A percentile compares a stretch with the other conserved stretches of the same genome.
Conservation (phyloP, 805 yeast species). For the Candida dendrica region DNA sequence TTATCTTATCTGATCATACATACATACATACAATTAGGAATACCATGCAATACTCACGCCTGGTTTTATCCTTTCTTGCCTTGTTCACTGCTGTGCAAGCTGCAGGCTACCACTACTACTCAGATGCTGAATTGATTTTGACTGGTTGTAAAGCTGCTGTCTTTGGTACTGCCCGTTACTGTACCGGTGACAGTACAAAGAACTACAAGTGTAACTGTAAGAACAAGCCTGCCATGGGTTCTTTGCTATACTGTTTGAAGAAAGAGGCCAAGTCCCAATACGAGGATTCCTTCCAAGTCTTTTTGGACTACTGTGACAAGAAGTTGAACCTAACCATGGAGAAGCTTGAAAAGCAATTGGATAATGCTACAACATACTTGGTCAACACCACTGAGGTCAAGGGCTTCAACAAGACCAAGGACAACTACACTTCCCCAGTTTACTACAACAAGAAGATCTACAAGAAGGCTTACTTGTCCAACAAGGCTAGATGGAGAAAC, state of each 20-base stretch:
- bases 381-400: conserved; percentile 23
- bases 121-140: conserved; percentile 13
- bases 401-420: conserved; percentile 28
- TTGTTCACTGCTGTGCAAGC: background rate
- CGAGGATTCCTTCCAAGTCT: conserved; percentile 10
- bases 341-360: conserved; percentile 28
- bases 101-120: conserved; percentile 9
- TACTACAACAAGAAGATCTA: conserved; percentile 21
- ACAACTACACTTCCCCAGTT: conserved; percentile 27
- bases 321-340: conserved; percentile 24
- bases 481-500: conserved; percentile 26
- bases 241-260: conserved; percentile 23
- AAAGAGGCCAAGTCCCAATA: conserved; percentile 8
- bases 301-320: conserved; percentile 20
- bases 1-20: too few relatives aligned
- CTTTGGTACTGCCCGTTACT: conserved; percentile 15
- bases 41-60: too few relatives aligned
- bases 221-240: conserved; percentile 23
- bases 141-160: conserved; percentile 21
- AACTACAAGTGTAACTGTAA: conserved; percentile 20
- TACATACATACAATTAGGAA: too few relatives aligned
- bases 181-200: conserved; percentile 14
- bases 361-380: conserved; percentile 38
- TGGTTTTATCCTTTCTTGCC: too few relatives aligned
- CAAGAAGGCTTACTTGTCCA: conserved; percentile 17